Base-by-base conservation (phyloP, 306 rosid genomes). In the Quercus berberidifolia region DNA sequence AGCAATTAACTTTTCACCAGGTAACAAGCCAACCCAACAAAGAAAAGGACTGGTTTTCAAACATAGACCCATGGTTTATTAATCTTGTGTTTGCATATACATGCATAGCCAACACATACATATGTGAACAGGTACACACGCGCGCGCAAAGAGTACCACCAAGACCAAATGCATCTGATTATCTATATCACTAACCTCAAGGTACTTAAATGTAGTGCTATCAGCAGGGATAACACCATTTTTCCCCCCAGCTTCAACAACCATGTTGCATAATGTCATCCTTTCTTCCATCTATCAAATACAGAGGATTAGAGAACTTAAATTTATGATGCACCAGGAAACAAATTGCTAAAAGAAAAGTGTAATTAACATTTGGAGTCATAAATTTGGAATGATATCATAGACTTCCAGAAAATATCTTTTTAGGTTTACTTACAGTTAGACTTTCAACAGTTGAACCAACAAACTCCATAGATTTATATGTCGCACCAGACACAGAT, bases 191-290 rank as follows among this genome's bases (percentile, higher is more conserved):
- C 93, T 79, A 74, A 93, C 98, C 97, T 93, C 92, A 33, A 93
- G 91, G 87, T 93, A 92, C 85, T 93, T 92, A 79, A 74, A 92
- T 80, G 97, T 93, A 81, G 97, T 89, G 73, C 88, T 82, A 81
- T 93, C 98, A 23, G 98, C 87, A 77, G 98, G 96, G 64, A 93
- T 78, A 49, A 93, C 87, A 56, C 98, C 97, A 57, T 93, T 93
- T 91, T 93, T 91, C 84, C 92, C 98, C 31, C 98, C 97, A 79
- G 98, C 97, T 89, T 93, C 98, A 54, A 93, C 89, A 74, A 88
- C 98, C 98, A 93, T 91, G 88, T 91, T 93, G 92, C 98, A 93
- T 69, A 93, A 79, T 59, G 98, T 93, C 97, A 93, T 93, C 77
- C 98, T 85, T 70, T 93, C 98, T 80, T 93, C 98, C 98, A 93